These are phyloP conservation scores for Eimeria acervulina DNA, from an alignment of 169 alveolate species.

Conservation along the genomic window DNA sequence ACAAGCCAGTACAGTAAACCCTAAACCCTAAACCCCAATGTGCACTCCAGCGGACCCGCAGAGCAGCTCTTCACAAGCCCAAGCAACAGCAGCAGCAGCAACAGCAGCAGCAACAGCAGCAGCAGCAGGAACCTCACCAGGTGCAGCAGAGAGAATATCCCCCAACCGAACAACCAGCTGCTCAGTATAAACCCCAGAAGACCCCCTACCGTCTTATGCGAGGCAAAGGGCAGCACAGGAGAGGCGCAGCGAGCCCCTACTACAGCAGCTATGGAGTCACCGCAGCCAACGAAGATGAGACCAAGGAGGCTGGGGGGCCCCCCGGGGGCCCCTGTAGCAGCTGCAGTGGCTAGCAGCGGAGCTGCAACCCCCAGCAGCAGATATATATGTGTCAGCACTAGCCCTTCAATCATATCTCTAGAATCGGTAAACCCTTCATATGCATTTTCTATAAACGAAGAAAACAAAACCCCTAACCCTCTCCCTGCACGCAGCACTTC, in stretches of 20 bases:
- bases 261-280: not conserved
- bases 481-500: not conserved
- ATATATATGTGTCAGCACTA: not conserved
- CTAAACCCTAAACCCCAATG: not conserved
- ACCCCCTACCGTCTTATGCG: not conserved
- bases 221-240: not conserved
- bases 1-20: not conserved
- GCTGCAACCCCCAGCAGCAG: not conserved
- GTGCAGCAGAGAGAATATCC: not conserved
- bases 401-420: not conserved
- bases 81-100: constrained; percentile 5
- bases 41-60: too few species aligned
- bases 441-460: not conserved
- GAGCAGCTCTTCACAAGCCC: constrained; percentile 23
- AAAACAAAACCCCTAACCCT: not conserved
- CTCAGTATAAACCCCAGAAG: not conserved
- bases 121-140: not conserved
- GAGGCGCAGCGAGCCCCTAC: not conserved
- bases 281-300: not conserved
- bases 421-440: not conserved
- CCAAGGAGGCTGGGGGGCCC: constrained; percentile 2
- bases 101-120: not conserved
- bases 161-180: not conserved
- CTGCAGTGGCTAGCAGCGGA: not conserved
- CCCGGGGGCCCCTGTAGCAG: not conserved